Base-by-base conservation (phyloP, 2,329 filamentous ascomycete genomes). In the Ceratocystis colombiana region DNA sequence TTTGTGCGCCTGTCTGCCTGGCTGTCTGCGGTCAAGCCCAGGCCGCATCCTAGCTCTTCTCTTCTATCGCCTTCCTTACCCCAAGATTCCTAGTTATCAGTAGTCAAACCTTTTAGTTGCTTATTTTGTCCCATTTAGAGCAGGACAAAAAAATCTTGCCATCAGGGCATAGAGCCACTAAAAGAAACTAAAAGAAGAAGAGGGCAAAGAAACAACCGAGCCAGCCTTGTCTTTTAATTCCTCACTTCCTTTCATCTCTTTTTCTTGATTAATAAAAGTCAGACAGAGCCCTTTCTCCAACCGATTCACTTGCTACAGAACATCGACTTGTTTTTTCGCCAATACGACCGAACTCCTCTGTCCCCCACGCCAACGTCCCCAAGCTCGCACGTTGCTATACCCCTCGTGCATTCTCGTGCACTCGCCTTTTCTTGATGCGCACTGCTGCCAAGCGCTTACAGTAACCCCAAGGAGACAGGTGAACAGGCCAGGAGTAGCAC, bases 371-470 rank as follows among this genome's bases (percentile, higher is more conserved):
- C 33, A 8, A 44, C 30, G 45, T 37, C 33, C 33, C 64, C 44
- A 17, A 41, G 41, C 53, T 45, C n/a, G 20, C 25, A 25, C 20
- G 20, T 3, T 53, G 12, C 20, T 55, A 22, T 55, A 55, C 25
- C 53, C 53, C 53, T 57, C 50, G 50, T 57, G 50, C 50, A 57
- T 57, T 50, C 48, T 53, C 48, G 48, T 53, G 48, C 48, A 53
- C 20, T 53, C 25, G 17, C 53, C 28, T 8, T 10, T 33, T 57
- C 53, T 61, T 10, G 64, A 65, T 65, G 22, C 53, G 65, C 50
- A 62, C 65, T 61, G 65, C 61, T 64, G 65, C 62, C 65, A 64
- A 67, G 65, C 65, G 65, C 65, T 67, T 67, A 67, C 30, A 67
- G 55, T 67, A 64, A 37, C 65, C 65, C 30, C 61, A 64, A 63